Base-by-base conservation (phyloP, 2,329 filamentous ascomycete genomes). In the Phyllosticta ampelicida region DNA sequence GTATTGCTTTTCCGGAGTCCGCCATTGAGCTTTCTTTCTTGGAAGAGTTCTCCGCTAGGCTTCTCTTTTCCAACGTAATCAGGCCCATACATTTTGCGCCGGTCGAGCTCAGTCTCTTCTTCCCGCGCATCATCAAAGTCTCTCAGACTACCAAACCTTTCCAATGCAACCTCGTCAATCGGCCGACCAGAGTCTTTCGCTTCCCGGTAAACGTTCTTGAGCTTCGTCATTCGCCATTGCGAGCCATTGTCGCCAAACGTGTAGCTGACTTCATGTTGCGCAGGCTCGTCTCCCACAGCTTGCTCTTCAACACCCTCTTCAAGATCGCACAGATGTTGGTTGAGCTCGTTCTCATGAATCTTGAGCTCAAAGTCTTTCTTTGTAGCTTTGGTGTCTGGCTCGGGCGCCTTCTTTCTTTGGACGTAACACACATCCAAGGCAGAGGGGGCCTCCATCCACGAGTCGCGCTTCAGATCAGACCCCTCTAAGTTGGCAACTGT, bases 181-280 rank as follows among this genome's bases (percentile, higher is more conserved):
- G 82, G 66, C n/a, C 80, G 80, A 0, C 85, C 85, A 0, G 78
- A 85, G 65, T 94, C 86, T 64, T 95, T 80, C 0, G 90, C 89
- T 56, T 86, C 81, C 23, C 83, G 81, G 70, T 95, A 96, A 1
- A 96, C 89, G 10, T 85, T 87, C 63, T 87, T 90, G 29, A 99
- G 81, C 71, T 91, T 96, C 5, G 87, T 95, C 91, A 99, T 96
- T 54, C 95, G 86, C 94, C 95, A 99, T 65, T 90, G 83, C 13
- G 91, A 92, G 0, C 94, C 92, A 6, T 82, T 75, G 70, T 99
- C 94, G 18, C 95, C 94, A 71, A 99, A 95, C 0, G 77, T 88
- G 68, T 97, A 99, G 60, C 82, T 78, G 9, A 95, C 82, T 58
- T 87, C 81, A 56, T 83, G 77, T 51, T 83, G 74, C 0, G 78